These are phyloP conservation scores for Chlorophyllum brunneum DNA, from an alignment of 768 basidiomycete species.

Conservation along the genomic window DNA sequence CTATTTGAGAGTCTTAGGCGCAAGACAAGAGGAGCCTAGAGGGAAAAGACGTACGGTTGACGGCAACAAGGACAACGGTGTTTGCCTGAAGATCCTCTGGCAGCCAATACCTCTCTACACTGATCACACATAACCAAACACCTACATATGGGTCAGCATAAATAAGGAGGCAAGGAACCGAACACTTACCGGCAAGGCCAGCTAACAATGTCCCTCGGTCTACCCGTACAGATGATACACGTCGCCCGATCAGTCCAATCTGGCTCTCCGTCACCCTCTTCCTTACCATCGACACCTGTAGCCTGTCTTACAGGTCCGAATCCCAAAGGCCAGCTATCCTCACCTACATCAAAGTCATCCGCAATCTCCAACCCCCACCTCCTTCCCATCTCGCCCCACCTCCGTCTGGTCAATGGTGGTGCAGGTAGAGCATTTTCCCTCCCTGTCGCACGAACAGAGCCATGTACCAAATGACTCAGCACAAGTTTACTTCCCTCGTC, in stretches of 20 bases:
- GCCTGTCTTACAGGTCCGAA: not conserved
- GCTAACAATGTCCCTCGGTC: conserved; percentile 68
- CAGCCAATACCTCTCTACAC: conserved; percentile 58
- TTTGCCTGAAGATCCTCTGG: conserved; percentile 49
- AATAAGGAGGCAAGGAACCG: conserved; percentile 14
- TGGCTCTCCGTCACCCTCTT: conserved; percentile 16
- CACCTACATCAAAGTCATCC: conserved; percentile 18
- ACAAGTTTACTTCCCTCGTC: conserved; percentile 20
- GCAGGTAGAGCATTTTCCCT: conserved; percentile 7
- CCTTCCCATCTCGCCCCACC: conserved; percentile 7
- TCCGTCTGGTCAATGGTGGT: conserved; percentile 10
- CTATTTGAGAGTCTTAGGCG: too few relatives aligned
- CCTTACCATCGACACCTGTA: conserved; percentile 6
- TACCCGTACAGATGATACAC: conserved; percentile 74
- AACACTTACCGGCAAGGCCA: conserved; percentile 74
- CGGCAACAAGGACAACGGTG: conserved; percentile 70
- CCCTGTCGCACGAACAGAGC: conserved; percentile 25
- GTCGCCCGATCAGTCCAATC: conserved; percentile 19
- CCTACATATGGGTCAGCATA: conserved; percentile 20
- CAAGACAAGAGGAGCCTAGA: conserved; percentile 16
- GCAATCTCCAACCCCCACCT: conserved; percentile 15
- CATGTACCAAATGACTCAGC: conserved; percentile 23
- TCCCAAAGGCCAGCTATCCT: conserved; percentile 17
- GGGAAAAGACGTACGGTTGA: conserved; percentile 32
- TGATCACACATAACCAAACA: conserved; percentile 64